Percentiles rank a stretch among this genome's conserved stretches.
Evolutionary conservation across 257 asterid species (phyloP).

Genomic region (Solanum chiquidenum): DNA sequence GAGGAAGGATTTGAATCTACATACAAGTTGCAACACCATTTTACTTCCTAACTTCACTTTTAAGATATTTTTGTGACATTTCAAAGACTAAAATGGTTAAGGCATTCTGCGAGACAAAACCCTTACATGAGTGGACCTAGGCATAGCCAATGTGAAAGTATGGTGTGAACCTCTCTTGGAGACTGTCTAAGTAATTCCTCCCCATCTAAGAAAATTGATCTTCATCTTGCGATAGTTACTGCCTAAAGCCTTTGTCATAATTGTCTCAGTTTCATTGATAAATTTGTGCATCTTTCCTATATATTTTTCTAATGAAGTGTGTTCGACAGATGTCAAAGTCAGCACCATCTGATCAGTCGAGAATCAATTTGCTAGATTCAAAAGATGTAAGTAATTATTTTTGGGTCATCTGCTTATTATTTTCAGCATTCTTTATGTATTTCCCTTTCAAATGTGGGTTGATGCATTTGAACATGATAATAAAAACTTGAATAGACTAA

Average conservation of each 20-base stretch:
- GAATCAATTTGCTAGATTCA: constrained; percentile 84
- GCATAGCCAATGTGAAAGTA: background rate
- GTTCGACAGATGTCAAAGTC: constrained; percentile 84
- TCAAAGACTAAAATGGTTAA: background rate
- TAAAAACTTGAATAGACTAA: background rate
- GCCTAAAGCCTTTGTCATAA: background rate
- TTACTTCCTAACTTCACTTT: background rate
- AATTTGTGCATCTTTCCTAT: background rate
- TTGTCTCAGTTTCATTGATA: background rate
- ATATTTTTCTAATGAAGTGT: constrained; percentile 7
- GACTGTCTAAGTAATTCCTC: background rate
- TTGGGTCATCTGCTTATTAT: background rate
- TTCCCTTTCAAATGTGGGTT: background rate
- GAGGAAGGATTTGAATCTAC: background rate
- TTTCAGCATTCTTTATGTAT: background rate
- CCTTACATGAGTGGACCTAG: background rate
- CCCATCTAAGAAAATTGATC: background rate
- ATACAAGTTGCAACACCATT: background rate
- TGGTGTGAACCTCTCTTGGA: background rate
- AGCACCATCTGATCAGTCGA: constrained; percentile 90
- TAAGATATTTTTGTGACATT: background rate
- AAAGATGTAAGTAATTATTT: constrained; percentile 60
- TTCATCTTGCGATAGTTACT: background rate
- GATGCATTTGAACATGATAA: background rate
- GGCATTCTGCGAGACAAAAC: background rate